These are phyloP conservation scores for Cercospora janseana DNA, from an alignment of 2,329 filamentous ascomycete species.

Conservation along the genomic window DNA sequence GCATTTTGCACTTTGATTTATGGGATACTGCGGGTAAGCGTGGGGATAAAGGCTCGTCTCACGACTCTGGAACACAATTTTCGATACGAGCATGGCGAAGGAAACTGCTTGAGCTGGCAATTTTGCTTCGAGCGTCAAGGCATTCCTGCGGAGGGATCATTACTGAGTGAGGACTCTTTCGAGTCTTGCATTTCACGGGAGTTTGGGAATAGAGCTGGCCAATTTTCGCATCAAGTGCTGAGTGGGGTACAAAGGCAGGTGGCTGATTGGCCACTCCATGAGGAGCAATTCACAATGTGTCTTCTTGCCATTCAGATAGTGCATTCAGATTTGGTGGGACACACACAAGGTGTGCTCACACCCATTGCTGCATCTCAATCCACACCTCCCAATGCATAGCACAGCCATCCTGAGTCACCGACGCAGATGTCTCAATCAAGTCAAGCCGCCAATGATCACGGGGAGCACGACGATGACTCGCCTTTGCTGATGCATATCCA, in stretches of 20 bases:
- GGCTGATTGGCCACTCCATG: not conserved
- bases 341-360: too few species aligned
- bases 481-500: not conserved
- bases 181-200: slow-evolving; percentile 1
- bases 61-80: slow-evolving; percentile 5
- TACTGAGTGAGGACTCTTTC: slow-evolving; percentile 11
- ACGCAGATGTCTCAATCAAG: too few species aligned
- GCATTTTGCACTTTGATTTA: too few species aligned
- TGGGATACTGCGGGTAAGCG: not conserved
- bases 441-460: too few species aligned
- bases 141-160: slow-evolving; percentile 4
- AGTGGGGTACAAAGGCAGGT: slow-evolving; percentile 2
- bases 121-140: not conserved
- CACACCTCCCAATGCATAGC: too few species aligned
- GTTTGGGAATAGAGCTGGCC: slow-evolving; percentile 10
- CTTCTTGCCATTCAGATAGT: not conserved
- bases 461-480: slow-evolving; percentile 3
- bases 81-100: slow-evolving; percentile 7
- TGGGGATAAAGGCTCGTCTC: slow-evolving; percentile 2
- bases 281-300: not conserved
- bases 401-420: too few species aligned
- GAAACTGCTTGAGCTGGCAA: not conserved
- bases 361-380: too few species aligned
- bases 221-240: slow-evolving; percentile 16
- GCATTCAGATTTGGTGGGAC: not conserved